Evolutionary conservation across 2,329 filamentous ascomycete species (phyloP).

Genomic region (Fusarium floridanum): DNA sequence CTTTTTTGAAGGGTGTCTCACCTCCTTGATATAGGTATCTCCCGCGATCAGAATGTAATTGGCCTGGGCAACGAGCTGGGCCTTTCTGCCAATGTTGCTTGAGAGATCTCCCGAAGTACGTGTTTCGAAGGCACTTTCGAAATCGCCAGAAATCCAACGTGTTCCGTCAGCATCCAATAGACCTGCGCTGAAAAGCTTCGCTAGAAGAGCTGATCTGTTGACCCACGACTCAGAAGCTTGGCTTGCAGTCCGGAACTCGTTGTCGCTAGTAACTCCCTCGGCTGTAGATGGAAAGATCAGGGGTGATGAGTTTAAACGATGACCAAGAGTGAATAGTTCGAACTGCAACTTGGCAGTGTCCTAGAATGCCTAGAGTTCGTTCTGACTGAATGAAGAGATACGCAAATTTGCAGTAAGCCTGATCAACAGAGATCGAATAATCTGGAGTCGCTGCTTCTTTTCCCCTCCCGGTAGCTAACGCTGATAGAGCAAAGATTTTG

Average conservation of each 20-base stretch:
- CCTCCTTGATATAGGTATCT: not conserved
- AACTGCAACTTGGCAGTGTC: no score
- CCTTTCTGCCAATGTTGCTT: not conserved
- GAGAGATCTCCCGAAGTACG: not conserved
- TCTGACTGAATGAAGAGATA: no score
- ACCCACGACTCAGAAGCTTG: constrained; percentile 4
- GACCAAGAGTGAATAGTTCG: no score
- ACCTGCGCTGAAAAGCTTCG: constrained; percentile 8
- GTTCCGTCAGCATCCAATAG: not conserved
- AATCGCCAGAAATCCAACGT: constrained; percentile 1
- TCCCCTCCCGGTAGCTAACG: no score
- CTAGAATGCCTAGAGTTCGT: no score
- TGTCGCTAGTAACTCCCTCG: not conserved
- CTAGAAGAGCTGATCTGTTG: constrained; percentile 5
- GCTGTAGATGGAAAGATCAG: not conserved
- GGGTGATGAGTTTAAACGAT: no score
- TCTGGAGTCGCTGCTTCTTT: no score
- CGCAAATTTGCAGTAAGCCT: no score
- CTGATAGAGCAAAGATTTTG: no score
- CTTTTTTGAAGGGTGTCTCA: not conserved
- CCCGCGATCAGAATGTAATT: constrained; percentile 21
- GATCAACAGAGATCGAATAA: no score
- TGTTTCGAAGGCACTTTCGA: not conserved
- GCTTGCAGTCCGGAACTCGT: not conserved
- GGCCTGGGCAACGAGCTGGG: not conserved